phyloP scores from a whole-genome alignment of 345 rosid genomes.

The Melaleuca alternifolia region DNA sequence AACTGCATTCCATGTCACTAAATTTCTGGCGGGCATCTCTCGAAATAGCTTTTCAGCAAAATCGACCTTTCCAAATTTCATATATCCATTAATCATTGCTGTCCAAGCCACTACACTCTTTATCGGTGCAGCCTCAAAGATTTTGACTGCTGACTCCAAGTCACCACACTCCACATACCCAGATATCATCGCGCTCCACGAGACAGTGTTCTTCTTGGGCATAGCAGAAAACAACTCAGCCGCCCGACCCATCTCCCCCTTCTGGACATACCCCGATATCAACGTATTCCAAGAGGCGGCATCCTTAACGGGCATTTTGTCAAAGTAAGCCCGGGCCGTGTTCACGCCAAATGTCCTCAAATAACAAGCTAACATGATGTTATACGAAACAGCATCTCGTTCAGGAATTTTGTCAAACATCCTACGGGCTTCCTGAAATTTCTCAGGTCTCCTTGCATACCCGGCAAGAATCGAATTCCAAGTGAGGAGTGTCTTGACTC shows the following conservation, averaged over 20 bases:
- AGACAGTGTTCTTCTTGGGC: constrained; percentile 37
- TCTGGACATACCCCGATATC: constrained; percentile 41
- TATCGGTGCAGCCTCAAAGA: constrained; percentile 33
- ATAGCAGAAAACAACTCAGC: constrained; percentile 32
- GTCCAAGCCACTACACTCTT: constrained; percentile 28
- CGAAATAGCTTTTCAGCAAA: constrained; percentile 12
- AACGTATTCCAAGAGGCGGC: constrained; percentile 49
- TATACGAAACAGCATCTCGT: constrained; percentile 24
- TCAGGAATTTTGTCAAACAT: constrained; percentile 20
- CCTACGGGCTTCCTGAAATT: constrained; percentile 21
- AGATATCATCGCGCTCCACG: constrained; percentile 81
- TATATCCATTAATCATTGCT: constrained; percentile 27
- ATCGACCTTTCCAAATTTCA: constrained; percentile 9
- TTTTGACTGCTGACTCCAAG: constrained; percentile 40
- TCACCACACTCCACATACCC: constrained; percentile 64
- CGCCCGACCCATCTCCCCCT: constrained; percentile 20
- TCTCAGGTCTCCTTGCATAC: constrained; percentile 25
- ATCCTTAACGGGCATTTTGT: constrained; percentile 7
- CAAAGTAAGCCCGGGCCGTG: constrained; percentile 16
- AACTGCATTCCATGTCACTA: constrained; percentile 27
- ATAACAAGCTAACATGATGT: constrained; percentile 25
- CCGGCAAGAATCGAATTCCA: constrained; percentile 74
- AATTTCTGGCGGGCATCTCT: constrained; percentile 18
- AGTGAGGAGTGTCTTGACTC: constrained; percentile 39
- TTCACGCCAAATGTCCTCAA: not conserved